These are phyloP conservation scores for Colletotrichum cereale DNA, from an alignment of 2,329 filamentous ascomycete species.

Conservation along the genomic window DNA sequence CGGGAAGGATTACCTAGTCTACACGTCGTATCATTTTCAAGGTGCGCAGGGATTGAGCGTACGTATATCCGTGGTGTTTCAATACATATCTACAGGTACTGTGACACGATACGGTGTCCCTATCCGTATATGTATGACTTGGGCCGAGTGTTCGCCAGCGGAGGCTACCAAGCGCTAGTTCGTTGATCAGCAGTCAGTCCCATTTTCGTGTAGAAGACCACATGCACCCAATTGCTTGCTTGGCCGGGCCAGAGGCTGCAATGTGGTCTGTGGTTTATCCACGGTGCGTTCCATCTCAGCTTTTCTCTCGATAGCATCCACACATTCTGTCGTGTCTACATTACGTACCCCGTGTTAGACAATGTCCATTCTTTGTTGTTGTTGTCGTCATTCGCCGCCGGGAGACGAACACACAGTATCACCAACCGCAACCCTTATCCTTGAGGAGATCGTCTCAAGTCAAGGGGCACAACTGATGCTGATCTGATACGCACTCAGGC, in stretches of 20 bases:
- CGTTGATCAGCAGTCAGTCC: not conserved
- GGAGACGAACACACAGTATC: conserved; percentile 10
- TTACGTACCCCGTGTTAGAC: not conserved
- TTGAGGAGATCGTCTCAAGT: conserved; percentile 14
- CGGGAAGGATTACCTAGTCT: not conserved
- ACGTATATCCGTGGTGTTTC: not conserved
- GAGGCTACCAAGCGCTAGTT: not conserved
- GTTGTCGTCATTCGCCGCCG: not conserved
- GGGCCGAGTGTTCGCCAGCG: not conserved
- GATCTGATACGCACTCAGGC: conserved; percentile 25
- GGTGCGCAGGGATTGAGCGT: not conserved
- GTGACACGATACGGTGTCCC: not conserved
- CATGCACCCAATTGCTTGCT: not conserved
- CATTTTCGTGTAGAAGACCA: no score
- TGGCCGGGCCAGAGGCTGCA: not conserved
- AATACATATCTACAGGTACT: not conserved
- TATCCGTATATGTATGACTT: not conserved
- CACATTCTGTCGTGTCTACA: not conserved
- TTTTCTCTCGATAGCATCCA: not conserved
- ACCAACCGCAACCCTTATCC: conserved; percentile 7
- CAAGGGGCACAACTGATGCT: conserved; percentile 29
- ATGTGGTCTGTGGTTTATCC: not conserved
- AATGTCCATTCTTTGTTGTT: conserved; percentile 21
- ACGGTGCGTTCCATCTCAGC: conserved; percentile 1
- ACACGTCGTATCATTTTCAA: not conserved